A percentile compares a stretch with the other conserved stretches of the same genome.
Conservation (phyloP, 2,329 filamentous ascomycete species). For the Trichoderma breve region DNA sequence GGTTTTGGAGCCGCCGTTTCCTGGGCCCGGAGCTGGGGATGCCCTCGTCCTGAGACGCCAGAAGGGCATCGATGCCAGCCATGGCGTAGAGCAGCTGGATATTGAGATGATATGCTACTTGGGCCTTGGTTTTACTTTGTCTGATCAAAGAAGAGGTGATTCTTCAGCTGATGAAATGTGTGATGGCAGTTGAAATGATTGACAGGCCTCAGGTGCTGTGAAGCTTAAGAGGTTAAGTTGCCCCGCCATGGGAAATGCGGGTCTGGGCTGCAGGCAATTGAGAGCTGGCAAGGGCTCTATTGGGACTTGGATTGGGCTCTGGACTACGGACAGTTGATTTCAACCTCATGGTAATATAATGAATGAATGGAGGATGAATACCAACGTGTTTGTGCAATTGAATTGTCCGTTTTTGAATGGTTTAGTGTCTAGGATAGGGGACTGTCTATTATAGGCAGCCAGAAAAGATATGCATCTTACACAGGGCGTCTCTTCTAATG, state of each 20-base stretch:
- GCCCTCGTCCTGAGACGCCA: conserved; percentile 30
- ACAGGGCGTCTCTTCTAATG: background rate
- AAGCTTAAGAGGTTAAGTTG: conserved; percentile 1
- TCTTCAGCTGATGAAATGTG: conserved; percentile 19
- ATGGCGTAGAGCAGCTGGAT: conserved; percentile 20
- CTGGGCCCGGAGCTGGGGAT: conserved; percentile 16
- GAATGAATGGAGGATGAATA: background rate
- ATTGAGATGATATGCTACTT: background rate
- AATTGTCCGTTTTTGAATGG: background rate
- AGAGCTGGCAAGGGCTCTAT: background rate
- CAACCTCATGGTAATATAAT: background rate
- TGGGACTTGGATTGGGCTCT: background rate
- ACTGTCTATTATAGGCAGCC: background rate
- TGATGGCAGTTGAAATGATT: background rate
- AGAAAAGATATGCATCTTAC: background rate
- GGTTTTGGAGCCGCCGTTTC: conserved; percentile 39
- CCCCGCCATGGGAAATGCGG: conserved; percentile 20
- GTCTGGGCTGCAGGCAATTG: conserved; percentile 4
- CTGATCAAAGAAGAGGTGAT: background rate
- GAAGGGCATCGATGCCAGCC: conserved; percentile 37
- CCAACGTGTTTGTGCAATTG: background rate
- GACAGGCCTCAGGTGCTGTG: background rate
- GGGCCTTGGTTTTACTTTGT: no score
- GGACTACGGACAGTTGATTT: background rate
- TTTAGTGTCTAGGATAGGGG: background rate